Conservation (phyloP, 1,284 basidiomycete genomes). For the Coniophora puteana region DNA sequence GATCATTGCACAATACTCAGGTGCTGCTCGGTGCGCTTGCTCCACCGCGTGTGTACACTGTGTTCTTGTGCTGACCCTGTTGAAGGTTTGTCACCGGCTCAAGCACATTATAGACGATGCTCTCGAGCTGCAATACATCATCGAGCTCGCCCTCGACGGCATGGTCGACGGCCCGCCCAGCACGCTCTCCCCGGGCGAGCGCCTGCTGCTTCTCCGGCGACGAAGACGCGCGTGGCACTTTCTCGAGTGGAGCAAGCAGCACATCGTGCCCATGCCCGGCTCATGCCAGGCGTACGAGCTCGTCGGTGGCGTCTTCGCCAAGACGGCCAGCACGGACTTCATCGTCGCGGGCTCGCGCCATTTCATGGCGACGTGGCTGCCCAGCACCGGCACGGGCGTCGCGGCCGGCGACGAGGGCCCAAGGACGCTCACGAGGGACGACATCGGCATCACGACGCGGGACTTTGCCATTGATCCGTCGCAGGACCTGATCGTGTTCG, state of each 20-base stretch:
- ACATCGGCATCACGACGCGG: conserved; percentile 39
- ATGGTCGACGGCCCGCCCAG: conserved; percentile 32
- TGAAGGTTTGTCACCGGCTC: conserved; percentile 39
- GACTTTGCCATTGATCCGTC: conserved; percentile 66
- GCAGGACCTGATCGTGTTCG: conserved; percentile 51
- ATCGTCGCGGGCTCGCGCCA: conserved; percentile 21
- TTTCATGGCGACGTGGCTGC: conserved; percentile 38
- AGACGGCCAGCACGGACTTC: conserved; percentile 23
- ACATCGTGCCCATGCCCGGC: conserved; percentile 32
- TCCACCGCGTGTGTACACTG: background rate
- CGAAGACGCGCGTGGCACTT: conserved; percentile 39
- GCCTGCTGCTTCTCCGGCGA: conserved; percentile 34
- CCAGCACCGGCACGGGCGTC: conserved; percentile 25
- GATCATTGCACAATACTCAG: conserved; percentile 9
- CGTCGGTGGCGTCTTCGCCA: conserved; percentile 52
- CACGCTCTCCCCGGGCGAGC: conserved; percentile 30
- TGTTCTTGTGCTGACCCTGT: background rate
- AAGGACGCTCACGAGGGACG: conserved; percentile 25
- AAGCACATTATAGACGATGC: conserved; percentile 31
- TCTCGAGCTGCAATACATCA: conserved; percentile 41
- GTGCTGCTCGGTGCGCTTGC: conserved; percentile 16
- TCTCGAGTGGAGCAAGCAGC: conserved; percentile 31
- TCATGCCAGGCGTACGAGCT: conserved; percentile 53
- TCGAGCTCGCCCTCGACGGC: conserved; percentile 46
- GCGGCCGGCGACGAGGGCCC: conserved; percentile 14